Conservation (phyloP, 306 rosid genomes). For the Inga oerstediana region DNA sequence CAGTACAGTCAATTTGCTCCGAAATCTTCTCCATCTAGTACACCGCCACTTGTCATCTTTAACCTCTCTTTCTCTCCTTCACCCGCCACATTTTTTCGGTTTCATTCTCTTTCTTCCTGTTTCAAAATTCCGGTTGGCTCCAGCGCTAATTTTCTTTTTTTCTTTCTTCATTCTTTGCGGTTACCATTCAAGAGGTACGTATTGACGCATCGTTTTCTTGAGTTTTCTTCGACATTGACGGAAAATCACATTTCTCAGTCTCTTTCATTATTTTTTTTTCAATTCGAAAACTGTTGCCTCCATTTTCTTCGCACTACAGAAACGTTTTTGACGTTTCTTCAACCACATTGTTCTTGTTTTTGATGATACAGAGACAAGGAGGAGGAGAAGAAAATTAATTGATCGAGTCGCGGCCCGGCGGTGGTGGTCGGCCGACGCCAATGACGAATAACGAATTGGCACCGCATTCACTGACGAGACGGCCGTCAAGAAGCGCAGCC, state of each 20-base stretch:
- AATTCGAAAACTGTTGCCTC: neutral
- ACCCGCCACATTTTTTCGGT: neutral
- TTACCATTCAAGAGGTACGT: neutral
- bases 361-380: neutral
- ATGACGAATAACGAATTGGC: conserved; percentile 67
- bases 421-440: conserved; percentile 20
- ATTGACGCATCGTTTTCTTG: neutral
- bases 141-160: neutral
- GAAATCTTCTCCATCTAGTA: neutral
- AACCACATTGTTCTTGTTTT: too few relatives aligned
- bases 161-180: neutral
- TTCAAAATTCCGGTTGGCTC: neutral
- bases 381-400: neutral
- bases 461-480: conserved; percentile 59
- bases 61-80: neutral
- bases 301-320: neutral
- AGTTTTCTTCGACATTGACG: neutral
- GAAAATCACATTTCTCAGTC: neutral
- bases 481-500: conserved; percentile 87
- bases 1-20: neutral
- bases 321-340: too few relatives aligned
- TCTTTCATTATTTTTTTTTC: neutral
- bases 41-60: neutral
- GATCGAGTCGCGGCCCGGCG: conserved; percentile 23
- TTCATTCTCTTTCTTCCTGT: neutral